Percentiles rank a stretch among this genome's conserved stretches.
Evolutionary conservation across 106 monocot genomes (phyloP).

Genomic region (Phalaenopsis equestris): DNA sequence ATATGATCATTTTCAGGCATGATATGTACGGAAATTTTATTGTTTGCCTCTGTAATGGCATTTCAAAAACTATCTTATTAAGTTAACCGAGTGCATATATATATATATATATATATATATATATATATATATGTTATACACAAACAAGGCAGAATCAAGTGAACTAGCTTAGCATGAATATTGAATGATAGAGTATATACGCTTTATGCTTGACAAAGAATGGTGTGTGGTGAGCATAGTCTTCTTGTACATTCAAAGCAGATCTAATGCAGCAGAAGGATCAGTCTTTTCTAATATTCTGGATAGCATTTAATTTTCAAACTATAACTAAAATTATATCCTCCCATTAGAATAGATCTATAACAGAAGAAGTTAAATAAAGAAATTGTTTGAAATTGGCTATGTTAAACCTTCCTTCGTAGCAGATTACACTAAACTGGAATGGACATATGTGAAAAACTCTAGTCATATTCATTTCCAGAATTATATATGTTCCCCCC

Average conservation of each 20-base stretch:
- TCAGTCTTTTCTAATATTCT: neutral
- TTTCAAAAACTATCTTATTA: neutral
- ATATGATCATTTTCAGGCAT: neutral
- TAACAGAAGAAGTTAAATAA: neutral
- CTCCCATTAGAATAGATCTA: neutral
- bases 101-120: neutral
- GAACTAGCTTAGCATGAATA: neutral
- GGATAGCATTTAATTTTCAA: neutral
- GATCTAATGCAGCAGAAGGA: neutral
- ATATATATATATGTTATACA: neutral
- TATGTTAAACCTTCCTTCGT: no score
- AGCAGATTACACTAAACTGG: no score
- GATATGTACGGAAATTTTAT: neutral
- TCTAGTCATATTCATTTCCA: no score
- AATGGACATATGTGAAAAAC: no score
- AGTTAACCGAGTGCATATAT: neutral
- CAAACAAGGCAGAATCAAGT: neutral
- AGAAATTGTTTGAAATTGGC: no score
- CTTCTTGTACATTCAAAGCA: neutral
- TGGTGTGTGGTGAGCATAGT: neutral
- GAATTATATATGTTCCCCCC: no score
- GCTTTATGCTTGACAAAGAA: neutral
- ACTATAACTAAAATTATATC: neutral
- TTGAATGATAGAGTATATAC: neutral
- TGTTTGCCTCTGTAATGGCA: neutral